Percentiles rank a stretch among this genome's conserved stretches.
Conservation (phyloP, 2,329 filamentous ascomycete species). For the Verticillium zaregamsianum region DNA sequence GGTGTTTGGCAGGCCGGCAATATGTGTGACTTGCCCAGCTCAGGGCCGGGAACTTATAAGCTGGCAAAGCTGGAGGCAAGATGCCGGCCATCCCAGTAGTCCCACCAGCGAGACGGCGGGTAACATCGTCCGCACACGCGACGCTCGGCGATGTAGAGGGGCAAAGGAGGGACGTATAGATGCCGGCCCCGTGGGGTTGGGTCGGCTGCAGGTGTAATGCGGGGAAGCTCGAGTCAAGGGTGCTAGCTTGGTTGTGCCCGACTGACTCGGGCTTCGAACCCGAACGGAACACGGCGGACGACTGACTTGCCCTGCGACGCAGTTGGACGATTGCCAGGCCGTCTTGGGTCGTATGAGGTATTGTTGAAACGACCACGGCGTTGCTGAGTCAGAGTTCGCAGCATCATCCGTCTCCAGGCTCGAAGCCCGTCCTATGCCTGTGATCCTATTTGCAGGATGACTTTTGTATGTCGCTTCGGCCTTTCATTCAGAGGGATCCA, state of each 20-base stretch:
- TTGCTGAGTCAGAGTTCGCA: too few species aligned
- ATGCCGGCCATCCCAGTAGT: neutral
- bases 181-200: neutral
- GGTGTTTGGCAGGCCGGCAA: neutral
- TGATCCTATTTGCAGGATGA: too few species aligned
- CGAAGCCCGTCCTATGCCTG: too few species aligned
- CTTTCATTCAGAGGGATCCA: conserved; percentile 1
- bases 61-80: neutral
- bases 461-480: neutral
- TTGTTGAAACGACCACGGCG: too few species aligned
- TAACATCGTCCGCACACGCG: neutral
- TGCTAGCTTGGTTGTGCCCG: neutral
- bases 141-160: neutral
- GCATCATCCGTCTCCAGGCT: too few species aligned
- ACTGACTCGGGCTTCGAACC: neutral
- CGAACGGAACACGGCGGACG: neutral
- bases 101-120: neutral
- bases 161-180: neutral
- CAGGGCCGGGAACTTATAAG: neutral
- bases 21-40: neutral
- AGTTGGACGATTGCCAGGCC: too few species aligned
- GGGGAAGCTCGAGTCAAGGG: neutral
- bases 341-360: too few species aligned
- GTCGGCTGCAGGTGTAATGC: neutral
- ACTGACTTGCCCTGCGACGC: neutral